Conservation (phyloP, 257 asterid genomes). For the Coffea canephora region DNA sequence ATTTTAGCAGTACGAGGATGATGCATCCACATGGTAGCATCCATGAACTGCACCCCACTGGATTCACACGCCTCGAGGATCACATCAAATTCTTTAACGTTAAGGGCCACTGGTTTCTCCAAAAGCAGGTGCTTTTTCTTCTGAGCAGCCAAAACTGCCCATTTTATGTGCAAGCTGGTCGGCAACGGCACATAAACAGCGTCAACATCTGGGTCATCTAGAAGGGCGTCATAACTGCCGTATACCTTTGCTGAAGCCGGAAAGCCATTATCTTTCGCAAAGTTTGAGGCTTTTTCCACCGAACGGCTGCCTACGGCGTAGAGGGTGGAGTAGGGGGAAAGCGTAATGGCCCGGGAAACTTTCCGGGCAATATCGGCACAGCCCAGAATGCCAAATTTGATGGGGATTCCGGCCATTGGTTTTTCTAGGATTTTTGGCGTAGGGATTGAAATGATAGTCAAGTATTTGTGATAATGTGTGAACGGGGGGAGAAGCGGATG, state of each 20-base stretch:
- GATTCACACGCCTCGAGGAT: constrained; percentile 67
- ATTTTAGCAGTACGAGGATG: constrained; percentile 68
- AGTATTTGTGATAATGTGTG: no score
- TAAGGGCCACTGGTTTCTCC: constrained; percentile 75
- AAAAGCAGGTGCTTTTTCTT: constrained; percentile 65
- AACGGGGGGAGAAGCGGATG: no score
- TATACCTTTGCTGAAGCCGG: constrained; percentile 54
- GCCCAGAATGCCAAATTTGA: constrained; percentile 64
- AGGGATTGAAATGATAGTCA: no score
- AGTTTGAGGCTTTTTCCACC: constrained; percentile 48
- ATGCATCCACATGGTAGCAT: constrained; percentile 89
- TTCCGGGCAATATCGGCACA: constrained; percentile 68
- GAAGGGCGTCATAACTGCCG: constrained; percentile 58
- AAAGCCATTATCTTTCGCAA: constrained; percentile 49
- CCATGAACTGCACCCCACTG: constrained; percentile 80
- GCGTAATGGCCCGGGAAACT: constrained; percentile 47
- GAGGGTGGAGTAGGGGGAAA: constrained; percentile 51
- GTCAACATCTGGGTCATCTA: constrained; percentile 67
- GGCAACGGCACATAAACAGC: constrained; percentile 71
- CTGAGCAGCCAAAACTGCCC: constrained; percentile 75
- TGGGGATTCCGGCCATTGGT: background rate
- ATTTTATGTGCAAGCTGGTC: constrained; percentile 65
- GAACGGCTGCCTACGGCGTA: constrained; percentile 69
- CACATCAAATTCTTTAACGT: constrained; percentile 49
- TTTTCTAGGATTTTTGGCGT: background rate